Evolutionary conservation across 2,329 filamentous ascomycete genomes (phyloP), one percentile per base, ranked within the genome.

Genomic region (Conoideocrella luteorostrata): DNA sequence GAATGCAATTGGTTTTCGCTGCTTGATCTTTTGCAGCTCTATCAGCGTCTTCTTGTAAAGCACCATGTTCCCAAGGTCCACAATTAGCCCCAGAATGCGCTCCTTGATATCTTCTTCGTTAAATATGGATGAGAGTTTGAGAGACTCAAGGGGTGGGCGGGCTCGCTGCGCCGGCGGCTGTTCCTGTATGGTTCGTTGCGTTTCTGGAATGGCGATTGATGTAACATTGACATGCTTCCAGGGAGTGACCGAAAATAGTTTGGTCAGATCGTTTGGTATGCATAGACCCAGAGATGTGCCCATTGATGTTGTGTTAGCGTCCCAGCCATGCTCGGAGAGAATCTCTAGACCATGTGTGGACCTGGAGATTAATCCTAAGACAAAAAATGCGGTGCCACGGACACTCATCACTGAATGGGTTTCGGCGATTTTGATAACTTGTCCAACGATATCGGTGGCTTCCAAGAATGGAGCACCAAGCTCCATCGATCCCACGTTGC

Each of bases 401-500:
- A 98, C 74, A 46, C 88, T 95, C 80, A 98, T 84, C 39, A 98
- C 86, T 52, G 90, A 82, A 33, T 93, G 90, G 22, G 74, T 71
- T 61, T 95, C 88, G 1, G 93, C 93, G 59, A 98, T 96, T 50
- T 81, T 75, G 37, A 97, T 81, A 49, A 98, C 91, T 50, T 84
- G 80, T 56, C 84, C 80, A 15, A 97, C 88, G 29, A 97, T 88
- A 52, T 96, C 87, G 29, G 82, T 87, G 44, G 86, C 83, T 64
- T 96, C 93, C 4, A 98, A 73, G 61, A 98, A 98, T 0, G 89
- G 89, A 1, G 91, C 91, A 2, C 93, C 93, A 2, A 96, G 80
- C 56, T 97, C 91, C 90, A 98, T 97, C 1, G 90, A 96, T 0
- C 93, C 93, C 29, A 98, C 91, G 55, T 98, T 98, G 20, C 93